Base-by-base conservation (phyloP, 192 early-diverging fungal genomes). In the Gorgonomyces haynaldii region DNA sequence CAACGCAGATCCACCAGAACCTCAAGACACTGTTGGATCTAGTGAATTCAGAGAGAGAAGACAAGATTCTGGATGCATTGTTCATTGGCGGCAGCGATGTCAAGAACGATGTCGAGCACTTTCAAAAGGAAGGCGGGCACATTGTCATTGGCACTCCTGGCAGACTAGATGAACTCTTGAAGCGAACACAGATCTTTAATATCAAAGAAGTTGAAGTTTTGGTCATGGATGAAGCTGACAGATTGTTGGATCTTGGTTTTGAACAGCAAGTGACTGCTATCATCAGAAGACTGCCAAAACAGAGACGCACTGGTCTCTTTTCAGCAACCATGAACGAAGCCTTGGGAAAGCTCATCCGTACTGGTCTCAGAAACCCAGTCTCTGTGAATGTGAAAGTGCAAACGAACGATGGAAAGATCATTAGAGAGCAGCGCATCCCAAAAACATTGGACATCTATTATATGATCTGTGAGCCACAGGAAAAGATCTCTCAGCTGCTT, bases 311-410 rank as follows among this genome's bases (percentile, higher is more conserved):
- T 0, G 90, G 92, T 4, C 67, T 98, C 28, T 98, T 95, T 42
- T 94, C 90, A 0, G 95, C 95, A 0, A 98, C 95, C 2, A 90
- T 98, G 88, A 85, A 81, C 28, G 92, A 96, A 53, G 88, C 79
- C 0, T 45, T 98, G 28, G 61, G 64, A 12, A 81, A 91, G 44
- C 60, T 98, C 22, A 82, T 94, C 1, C 67, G 81, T 16, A 81
- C 86, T 0, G 95, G 95, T 15, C 64, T 98, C 17, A 74, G 92
- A 42, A 95, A 98, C 52, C 92, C 92, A 1, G 89, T 86, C 1
- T 72, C 77, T 21, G 78, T 98, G 16, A 78, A 81, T 7, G 90
- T 96, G 20, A 88, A 91, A 57, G 91, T 95, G 17, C 45, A 47
- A 30, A 23, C 45, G 6, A 17, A 17, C 15, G 19, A 31, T 31